Base-by-base conservation (phyloP, 192 early-diverging fungal genomes). In the Rhizoclosmatium globosum region DNA sequence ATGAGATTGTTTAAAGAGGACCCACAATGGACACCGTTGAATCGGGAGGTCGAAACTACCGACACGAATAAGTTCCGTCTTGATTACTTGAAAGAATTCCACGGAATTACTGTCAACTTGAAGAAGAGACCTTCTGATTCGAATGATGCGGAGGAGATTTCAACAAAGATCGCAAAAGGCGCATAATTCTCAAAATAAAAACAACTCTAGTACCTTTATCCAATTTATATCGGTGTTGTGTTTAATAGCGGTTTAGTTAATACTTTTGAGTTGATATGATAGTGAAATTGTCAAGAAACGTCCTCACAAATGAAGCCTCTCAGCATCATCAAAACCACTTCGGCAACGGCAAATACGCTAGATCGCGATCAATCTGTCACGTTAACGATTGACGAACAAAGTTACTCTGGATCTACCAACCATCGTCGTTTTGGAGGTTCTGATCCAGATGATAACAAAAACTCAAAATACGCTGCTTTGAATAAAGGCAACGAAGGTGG, bases 1-100 rank as follows among this genome's bases (percentile, higher is more conserved):
- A 94, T 96, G 91, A 90, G 97, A 62, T 68, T 89, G 59, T 89
- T 91, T 42, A 73, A 79, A 58, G 59, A 79, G 53, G 79, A 80
- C 38, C 79, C 79, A 42, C 59, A 75, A 45, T 80, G 79, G 79
- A 80, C 79, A 17, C 79, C 79, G 3, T 17, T 80, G 17, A 80
- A 80, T 65, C 60, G 79, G 6, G 48, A 53, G 42, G 43, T 23
- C 41, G 43, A 23, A 42, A 21, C 72, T 6, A 75, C 79, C 21
- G 79, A 80, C 56, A 75, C 17, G 4, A 74, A 74, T 65, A 57
- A 45, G n/a, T 75, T 39, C 71, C 79, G 79, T 38, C 4, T 68
- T 4, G 53, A 67, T 64, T 80, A 74, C 59, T 9, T 80, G n/a
- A 7, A 67, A 13, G 59, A 21, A 21, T 62, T 74, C 58, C 56